Evolutionary conservation across 768 basidiomycete genomes (phyloP), one percentile per base, ranked within the genome.

Genomic region (Phlebiopsis flavidoalba): DNA sequence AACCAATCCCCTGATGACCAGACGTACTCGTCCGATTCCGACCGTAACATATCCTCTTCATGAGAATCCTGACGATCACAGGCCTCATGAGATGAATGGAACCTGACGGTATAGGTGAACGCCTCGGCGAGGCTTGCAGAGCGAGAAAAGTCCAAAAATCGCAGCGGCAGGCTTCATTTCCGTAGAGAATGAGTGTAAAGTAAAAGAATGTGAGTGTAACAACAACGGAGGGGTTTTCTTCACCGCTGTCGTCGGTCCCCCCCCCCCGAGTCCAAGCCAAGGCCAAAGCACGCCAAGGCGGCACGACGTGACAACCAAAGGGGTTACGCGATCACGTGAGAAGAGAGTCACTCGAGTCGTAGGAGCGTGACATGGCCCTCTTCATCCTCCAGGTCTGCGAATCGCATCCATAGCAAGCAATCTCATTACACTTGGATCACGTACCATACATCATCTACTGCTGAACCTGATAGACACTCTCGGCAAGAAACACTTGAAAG

Each of bases 1-100:
- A 65, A 7, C 64, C 64, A 47, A 65, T 49, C 8, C 64, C 64
- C 33, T 61, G 64, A 11, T 63, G 52, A 33, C 64, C 64, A n/a
- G 37, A 57, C 6, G 61, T 60, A n/a, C 48, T 65, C 64, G 24
- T 57, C 61, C n/a, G 8, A 65, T 65, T 10, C 64, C 64, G 17
- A 65, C 62, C 21, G 64, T 65, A 31, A 65, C 64, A 61, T 65
- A 19, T 8, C 8, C 8, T 21, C 36, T 5, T 36, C n/a, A 17
- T 46, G 14, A 57, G 40, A 47, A 19, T 24, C 5, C 36, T 36
- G 21, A 24, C 36, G n/a, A 21, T n/a, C 35, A 22, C n/a, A 40
- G 33, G 26, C 26, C n/a, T 31, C 26, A 31, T 31, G 21, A 33
- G n/a, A 12, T n/a, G 14, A 17, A 3, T 22, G 26, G 35, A 14